Evolutionary conservation across 169 alveolate species (phyloP).

Genomic region (Ichthyophthirius multifiliis): DNA sequence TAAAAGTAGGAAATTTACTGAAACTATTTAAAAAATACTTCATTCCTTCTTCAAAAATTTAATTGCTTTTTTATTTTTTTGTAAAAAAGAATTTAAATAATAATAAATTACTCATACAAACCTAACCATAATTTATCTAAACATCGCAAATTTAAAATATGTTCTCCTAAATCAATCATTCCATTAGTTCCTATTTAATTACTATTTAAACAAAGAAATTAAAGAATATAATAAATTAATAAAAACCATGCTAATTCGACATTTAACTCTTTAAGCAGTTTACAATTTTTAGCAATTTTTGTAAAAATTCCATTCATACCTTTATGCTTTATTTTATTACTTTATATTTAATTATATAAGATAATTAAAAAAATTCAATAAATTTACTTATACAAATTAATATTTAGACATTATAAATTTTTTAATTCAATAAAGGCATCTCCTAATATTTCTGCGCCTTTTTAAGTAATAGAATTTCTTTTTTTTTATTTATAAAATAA

Average conservation of each 20-base stretch:
- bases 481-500: not conserved
- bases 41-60: constrained; percentile 2
- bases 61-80: not conserved
- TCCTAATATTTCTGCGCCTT: not conserved
- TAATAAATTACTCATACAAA: not conserved
- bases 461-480: not conserved
- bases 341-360: not conserved
- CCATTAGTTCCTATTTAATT: not conserved
- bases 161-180: not conserved
- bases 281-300: not conserved
- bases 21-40: not conserved
- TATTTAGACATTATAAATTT: not conserved
- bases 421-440: not conserved
- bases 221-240: not conserved
- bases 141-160: not conserved
- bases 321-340: not conserved
- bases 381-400: not conserved
- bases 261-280: not conserved
- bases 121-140: constrained; percentile 1
- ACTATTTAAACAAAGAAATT: not conserved
- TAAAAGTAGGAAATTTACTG: not conserved
- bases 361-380: not conserved
- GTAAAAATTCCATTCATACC: not conserved
- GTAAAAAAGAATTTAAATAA: not conserved
- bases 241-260: not conserved